Evolutionary conservation across 2,329 filamentous ascomycete genomes (phyloP), one percentile per base, ranked within the genome.

Genomic region (Huntiella savannae): DNA sequence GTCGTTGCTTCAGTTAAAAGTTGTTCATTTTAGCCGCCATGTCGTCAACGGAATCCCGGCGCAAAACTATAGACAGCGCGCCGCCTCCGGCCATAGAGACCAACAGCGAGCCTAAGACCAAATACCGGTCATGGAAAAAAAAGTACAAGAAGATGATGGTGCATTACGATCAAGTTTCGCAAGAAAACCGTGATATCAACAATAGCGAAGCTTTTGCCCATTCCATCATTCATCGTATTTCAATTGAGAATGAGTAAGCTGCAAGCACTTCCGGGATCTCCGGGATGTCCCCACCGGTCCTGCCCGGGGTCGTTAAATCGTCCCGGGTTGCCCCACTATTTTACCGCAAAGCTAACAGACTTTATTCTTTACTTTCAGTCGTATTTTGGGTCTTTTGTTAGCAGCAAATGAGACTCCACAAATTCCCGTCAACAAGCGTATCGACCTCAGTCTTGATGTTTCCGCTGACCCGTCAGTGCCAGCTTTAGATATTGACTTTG

Each of bases 101-200:
- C 17, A 69, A 50, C 65, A 66, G 39, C 49, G 65, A 69, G 54
- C 57, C 59, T 47, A 70, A 65, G 60, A 67, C 63, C 56, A 71
- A 65, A 3, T 75, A 79, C 60, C 79, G 75, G 57, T 80, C 75
- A 39, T 80, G 71, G 69, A 85, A 83, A 72, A 93, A 94, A 66
- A 98, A 98, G 68, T 98, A 92, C 62, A 80, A 82, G 56, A 92
- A 92, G 70, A 83, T 91, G 77, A 79, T 81, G 63, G 70, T 80
- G 59, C 68, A 70, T 22, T 92, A 91, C 57, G 82, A 91, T 54
- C 69, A 77, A 43, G 76, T 75, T 56, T 83, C 87, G 73, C 73
- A 79, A 48, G 76, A 84, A 53, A 82, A 84, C 59, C 91, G 93
- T 62, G 73, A 78, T 46, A 70, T 91, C 50, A 91, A 91, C 62